Percentiles rank a stretch among this genome's conserved stretches.
phyloP scores from a whole-genome alignment of 495 filamentous ascomycete species.

The Aspergillus kassunensis region DNA sequence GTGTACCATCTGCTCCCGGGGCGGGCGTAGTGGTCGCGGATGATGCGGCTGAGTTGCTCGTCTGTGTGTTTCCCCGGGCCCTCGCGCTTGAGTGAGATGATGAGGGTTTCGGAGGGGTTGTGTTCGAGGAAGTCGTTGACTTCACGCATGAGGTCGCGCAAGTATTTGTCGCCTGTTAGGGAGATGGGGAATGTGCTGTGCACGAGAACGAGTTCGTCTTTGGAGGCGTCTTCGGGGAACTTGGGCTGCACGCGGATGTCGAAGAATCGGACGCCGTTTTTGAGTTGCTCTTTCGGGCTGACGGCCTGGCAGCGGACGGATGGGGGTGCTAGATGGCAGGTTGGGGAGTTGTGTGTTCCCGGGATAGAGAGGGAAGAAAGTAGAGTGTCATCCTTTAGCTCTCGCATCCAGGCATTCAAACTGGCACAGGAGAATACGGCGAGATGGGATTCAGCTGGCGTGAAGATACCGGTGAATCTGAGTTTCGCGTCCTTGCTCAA shows the following conservation, averaged over 20 bases:
- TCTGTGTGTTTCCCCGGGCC: conserved; percentile 78
- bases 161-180: conserved; percentile 67
- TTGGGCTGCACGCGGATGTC: conserved; percentile 77
- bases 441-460: conserved; percentile 60
- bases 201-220: conserved; percentile 60
- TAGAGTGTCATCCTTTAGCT: conserved; percentile 61
- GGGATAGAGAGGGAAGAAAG: conserved; percentile 85
- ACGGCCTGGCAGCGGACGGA: conserved; percentile 93
- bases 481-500: conserved; percentile 51
- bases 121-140: conserved; percentile 69
- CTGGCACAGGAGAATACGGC: conserved; percentile 70
- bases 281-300: conserved; percentile 66
- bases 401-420: conserved; percentile 76
- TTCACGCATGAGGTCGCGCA: conserved; percentile 65
- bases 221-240: conserved; percentile 48
- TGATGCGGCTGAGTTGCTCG: conserved; percentile 66
- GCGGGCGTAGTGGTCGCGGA: conserved; percentile 66
- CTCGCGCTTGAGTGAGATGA: conserved; percentile 89
- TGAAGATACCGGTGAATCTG: conserved; percentile 70
- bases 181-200: conserved; percentile 78
- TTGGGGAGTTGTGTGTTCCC: conserved; percentile 93
- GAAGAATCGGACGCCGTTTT: conserved; percentile 91
- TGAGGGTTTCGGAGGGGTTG: conserved; percentile 76
- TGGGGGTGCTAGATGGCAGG: conserved; percentile 75
- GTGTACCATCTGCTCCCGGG: conserved; percentile 71